phyloP scores from a whole-genome alignment of 75 land plant genomes.

The Larix kaempferi region DNA sequence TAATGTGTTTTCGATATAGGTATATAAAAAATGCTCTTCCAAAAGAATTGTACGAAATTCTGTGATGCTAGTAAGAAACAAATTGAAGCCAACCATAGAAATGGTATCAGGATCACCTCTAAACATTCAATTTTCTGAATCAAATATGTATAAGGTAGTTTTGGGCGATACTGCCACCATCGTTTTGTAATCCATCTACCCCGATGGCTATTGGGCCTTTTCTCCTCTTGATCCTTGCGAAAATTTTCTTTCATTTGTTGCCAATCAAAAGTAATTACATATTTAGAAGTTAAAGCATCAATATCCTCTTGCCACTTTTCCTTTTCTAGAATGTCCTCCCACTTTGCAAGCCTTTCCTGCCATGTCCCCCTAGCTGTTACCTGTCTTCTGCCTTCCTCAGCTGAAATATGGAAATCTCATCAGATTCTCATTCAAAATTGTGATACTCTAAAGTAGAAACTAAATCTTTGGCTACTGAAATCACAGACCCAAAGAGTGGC shows the following conservation, averaged over 20 bases:
- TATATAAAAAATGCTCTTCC: background rate
- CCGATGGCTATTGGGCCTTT: conserved; percentile 24
- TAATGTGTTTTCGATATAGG: background rate
- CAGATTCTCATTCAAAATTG: background rate
- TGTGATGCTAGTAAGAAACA: background rate
- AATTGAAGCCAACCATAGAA: background rate
- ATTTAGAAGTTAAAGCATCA: conserved; percentile 47
- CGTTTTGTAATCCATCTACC: conserved; percentile 84
- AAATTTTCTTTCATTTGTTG: conserved; percentile 67
- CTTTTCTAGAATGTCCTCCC: conserved; percentile 61
- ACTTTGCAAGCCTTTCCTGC: conserved; percentile 73
- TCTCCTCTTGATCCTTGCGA: conserved; percentile 50
- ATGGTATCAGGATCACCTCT: conserved; percentile 50
- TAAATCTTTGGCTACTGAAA: background rate
- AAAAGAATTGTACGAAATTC: background rate
- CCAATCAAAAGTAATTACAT: conserved; percentile 67
- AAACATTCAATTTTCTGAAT: conserved; percentile 73
- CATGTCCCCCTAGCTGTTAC: conserved; percentile 36
- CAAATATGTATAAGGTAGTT: conserved; percentile 87
- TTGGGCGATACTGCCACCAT: conserved; percentile 99
- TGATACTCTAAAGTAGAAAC: background rate
- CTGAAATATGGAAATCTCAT: background rate
- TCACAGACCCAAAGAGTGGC: background rate
- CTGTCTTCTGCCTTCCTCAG: conserved; percentile 1
- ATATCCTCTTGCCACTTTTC: conserved; percentile 58